Evolutionary conservation across 2,329 filamentous ascomycete species (phyloP).

Genomic region (Aspergillus tamarii): DNA sequence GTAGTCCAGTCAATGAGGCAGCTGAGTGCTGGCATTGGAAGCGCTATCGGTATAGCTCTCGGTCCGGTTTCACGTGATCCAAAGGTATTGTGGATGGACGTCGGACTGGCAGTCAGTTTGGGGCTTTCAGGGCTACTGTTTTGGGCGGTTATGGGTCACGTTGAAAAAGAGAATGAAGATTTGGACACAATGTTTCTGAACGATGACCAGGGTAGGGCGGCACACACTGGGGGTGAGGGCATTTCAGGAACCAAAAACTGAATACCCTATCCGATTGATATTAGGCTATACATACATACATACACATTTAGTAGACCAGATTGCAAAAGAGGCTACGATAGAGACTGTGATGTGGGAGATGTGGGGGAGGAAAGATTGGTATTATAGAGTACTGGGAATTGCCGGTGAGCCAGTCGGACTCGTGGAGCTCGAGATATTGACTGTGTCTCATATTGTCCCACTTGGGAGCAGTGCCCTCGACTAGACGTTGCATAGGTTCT

Average conservation of each 20-base stretch:
- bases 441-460: no score
- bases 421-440: no score
- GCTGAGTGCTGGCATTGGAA: constrained; percentile 5
- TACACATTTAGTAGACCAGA: no score
- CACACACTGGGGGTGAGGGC: not conserved
- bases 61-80: constrained; percentile 1
- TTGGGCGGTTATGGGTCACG: constrained; percentile 1
- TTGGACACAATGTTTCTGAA: not conserved
- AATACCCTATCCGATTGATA: not conserved
- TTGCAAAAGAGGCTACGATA: no score
- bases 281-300: no score
- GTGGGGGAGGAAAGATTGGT: no score
- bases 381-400: no score
- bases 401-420: no score
- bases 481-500: no score
- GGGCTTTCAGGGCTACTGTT: not conserved
- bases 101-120: not conserved
- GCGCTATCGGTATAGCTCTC: constrained; percentile 5
- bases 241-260: not conserved
- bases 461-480: no score
- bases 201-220: not conserved
- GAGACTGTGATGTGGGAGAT: no score
- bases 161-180: not conserved
- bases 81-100: constrained; percentile 6
- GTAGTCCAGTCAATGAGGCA: constrained; percentile 8